phyloP scores from a whole-genome alignment of 495 filamentous ascomycete genomes.

The Aspergillus bertholletiae region DNA sequence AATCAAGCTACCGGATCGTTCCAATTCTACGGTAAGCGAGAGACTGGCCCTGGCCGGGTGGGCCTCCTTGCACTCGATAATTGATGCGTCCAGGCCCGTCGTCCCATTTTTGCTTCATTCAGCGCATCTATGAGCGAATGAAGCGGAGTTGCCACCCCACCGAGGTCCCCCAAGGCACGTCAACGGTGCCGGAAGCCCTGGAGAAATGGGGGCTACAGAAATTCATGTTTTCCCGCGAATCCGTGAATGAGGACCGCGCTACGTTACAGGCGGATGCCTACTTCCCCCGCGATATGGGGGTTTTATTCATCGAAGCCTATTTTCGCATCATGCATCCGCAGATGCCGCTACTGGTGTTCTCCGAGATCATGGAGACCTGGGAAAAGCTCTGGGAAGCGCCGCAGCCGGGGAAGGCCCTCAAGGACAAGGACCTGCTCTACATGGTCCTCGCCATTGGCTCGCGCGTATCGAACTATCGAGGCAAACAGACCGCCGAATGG shows the following conservation, averaged over 20 bases:
- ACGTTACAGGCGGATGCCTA: not conserved
- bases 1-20: not conserved
- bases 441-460: not conserved
- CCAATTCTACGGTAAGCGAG: not conserved
- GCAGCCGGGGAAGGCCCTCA: not conserved
- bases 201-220: not conserved
- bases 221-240: not conserved
- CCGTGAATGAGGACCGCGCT: not conserved
- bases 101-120: conserved; percentile 1
- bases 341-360: not conserved
- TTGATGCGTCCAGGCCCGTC: not conserved
- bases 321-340: not conserved
- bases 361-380: not conserved
- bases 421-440: not conserved
- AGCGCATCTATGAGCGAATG: not conserved
- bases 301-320: not conserved
- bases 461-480: not conserved
- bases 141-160: not conserved
- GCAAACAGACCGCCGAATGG: not conserved
- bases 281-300: not conserved
- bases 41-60: too few relatives aligned
- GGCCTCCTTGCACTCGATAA: too few relatives aligned
- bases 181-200: not conserved
- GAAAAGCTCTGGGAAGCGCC: not conserved
- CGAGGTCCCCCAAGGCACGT: not conserved